Evolutionary conservation across 495 filamentous ascomycete species (phyloP), one percentile per base, ranked within the genome.

Genomic region (Mytilinidion resinicola): DNA sequence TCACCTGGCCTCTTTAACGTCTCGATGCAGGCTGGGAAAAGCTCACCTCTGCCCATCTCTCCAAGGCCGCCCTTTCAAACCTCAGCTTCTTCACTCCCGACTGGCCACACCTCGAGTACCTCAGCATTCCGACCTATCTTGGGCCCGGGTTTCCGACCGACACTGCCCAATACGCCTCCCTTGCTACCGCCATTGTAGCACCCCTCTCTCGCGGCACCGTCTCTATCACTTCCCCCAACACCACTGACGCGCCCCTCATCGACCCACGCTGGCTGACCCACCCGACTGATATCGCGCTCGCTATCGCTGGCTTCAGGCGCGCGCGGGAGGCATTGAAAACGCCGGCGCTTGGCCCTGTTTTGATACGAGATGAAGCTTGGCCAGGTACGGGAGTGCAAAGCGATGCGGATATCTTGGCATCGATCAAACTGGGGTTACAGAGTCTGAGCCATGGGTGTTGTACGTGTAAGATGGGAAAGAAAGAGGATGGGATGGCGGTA

Each of bases 181-280:
- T 80, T 4, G 65, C 70, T 15, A 54, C 55, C 2, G 66, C 66
- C 5, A 72, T 85, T 65, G 55, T 76, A 6, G 66, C 76, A 0
- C 73, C 80, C 0, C 73, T 79, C 0, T 78, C 76, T 9, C 73
- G 76, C 0, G 82, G 83, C 11, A 78, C 72, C 62, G 70, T 85
- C 41, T 79, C 74, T 0, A 78, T 85, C 51, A 37, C 25, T 1
- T 77, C 73, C 9, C 50, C 66, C 8, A 60, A 73, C 50, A 78
- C 69, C 4, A 38, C 61, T 0, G 77, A 78, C 52, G 55, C 67
- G 0, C 82, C 83, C 0, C 50, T 78, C 10, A 78, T 87, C 59
- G 74, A 81, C 54, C 75, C 78, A 0, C 75, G 76, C 55, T 84
- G 74, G 73, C 73, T 87, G 0, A 71, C 63, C 9, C 70, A 80